phyloP scores from a whole-genome alignment of 345 rosid genomes.

The Crucihimalaya himalaica region DNA sequence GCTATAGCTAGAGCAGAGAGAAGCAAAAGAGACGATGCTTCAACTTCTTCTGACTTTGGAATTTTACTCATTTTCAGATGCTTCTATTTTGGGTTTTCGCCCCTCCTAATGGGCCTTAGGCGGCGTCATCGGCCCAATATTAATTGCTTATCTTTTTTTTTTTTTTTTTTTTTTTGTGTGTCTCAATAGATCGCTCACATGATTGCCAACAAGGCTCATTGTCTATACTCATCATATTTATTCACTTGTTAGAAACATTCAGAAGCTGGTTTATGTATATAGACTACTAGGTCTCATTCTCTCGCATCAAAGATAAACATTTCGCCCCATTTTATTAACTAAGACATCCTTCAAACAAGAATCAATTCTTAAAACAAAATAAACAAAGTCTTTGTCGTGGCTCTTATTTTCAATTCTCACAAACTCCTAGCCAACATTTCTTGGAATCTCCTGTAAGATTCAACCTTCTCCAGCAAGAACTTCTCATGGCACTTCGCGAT shows the following conservation, averaged over 20 bases:
- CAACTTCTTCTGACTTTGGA: background rate
- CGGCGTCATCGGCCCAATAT: background rate
- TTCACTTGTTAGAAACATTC: too few species aligned
- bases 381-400: background rate
- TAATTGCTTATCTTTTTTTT: background rate
- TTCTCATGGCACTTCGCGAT: conserved; percentile 87
- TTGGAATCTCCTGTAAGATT: conserved; percentile 87
- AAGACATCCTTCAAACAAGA: background rate
- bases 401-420: conserved; percentile 13
- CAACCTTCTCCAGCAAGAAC: conserved; percentile 88
- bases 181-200: too few species aligned
- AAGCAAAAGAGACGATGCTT: background rate
- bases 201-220: too few species aligned
- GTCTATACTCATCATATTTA: too few species aligned
- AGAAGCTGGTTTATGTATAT: too few species aligned
- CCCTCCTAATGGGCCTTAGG: background rate
- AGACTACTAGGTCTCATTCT: background rate
- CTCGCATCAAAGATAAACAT: background rate
- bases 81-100: background rate
- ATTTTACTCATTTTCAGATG: background rate
- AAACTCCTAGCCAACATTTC: conserved; percentile 93
- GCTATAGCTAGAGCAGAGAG: background rate
- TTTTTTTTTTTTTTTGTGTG: too few species aligned
- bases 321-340: background rate
- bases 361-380: background rate